phyloP scores from a whole-genome alignment of 768 basidiomycete genomes.

The Auricularia heimuer region DNA sequence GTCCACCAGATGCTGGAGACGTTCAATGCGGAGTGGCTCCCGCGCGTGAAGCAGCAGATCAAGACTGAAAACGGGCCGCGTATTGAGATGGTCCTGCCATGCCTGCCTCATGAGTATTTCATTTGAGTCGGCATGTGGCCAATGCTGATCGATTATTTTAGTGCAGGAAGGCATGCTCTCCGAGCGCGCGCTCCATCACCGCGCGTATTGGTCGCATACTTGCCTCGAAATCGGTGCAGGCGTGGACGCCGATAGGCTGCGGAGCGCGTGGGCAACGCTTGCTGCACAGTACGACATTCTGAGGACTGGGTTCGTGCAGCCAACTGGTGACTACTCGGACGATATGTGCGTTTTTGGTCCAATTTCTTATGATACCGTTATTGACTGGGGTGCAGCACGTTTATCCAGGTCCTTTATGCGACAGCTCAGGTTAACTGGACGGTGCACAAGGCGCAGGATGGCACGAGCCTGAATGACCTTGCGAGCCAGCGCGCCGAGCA shows the following conservation, averaged over 20 bases:
- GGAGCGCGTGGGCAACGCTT: neutral
- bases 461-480: neutral
- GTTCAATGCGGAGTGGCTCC: neutral
- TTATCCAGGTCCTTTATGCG: neutral
- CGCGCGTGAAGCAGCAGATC: neutral
- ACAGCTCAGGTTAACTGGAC: neutral
- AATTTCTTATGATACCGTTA: neutral
- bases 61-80: neutral
- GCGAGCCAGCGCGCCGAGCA: neutral
- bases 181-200: neutral
- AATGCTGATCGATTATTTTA: neutral
- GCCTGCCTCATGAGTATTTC: neutral
- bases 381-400: neutral
- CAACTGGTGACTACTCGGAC: neutral
- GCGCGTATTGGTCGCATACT: slow-evolving; percentile 1
- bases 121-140: neutral
- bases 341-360: neutral
- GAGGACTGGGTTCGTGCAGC: neutral
- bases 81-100: neutral
- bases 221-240: neutral
- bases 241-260: neutral
- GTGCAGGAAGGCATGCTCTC: slow-evolving; percentile 1
- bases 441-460: neutral
- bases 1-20: neutral
- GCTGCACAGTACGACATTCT: neutral